Conservation (phyloP, 495 filamentous ascomycete genomes). For the Neurospora terricola region DNA sequence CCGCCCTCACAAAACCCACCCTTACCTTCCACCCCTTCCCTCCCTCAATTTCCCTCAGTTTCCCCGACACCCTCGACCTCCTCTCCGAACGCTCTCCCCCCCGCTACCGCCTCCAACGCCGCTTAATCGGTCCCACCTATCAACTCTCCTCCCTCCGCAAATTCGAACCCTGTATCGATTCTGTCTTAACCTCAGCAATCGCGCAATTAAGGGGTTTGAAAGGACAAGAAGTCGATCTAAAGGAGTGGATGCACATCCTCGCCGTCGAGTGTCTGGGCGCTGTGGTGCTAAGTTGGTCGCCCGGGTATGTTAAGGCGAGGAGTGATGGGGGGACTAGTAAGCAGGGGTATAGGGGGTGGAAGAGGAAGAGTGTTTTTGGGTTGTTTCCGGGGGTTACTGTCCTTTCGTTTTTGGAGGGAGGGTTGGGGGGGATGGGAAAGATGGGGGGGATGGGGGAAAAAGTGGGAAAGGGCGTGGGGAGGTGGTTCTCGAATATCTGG, state of each 20-base stretch:
- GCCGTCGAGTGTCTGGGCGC: slow-evolving; percentile 32
- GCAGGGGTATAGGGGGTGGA: slow-evolving; percentile 28
- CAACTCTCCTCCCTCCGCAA: slow-evolving; percentile 23
- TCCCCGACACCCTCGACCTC: slow-evolving; percentile 25
- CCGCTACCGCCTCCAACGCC: slow-evolving; percentile 31
- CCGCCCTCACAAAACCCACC: slow-evolving; percentile 14
- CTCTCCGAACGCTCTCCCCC: slow-evolving; percentile 26
- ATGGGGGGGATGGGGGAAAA: no score
- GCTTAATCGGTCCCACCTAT: slow-evolving; percentile 30
- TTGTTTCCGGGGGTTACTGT: slow-evolving; percentile 19
- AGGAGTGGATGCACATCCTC: slow-evolving; percentile 34
- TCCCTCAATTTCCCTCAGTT: slow-evolving; percentile 6
- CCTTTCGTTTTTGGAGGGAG: slow-evolving; percentile 5
- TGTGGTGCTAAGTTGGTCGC: slow-evolving; percentile 30
- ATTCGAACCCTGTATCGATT: slow-evolving; percentile 25
- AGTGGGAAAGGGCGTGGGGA: neutral
- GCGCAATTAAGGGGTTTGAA: slow-evolving; percentile 19
- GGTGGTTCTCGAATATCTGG: slow-evolving; percentile 18
- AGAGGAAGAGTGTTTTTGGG: slow-evolving; percentile 27
- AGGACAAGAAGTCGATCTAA: slow-evolving; percentile 25
- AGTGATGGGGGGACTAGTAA: slow-evolving; percentile 22
- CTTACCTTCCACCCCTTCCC: slow-evolving; percentile 6
- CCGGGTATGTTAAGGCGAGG: slow-evolving; percentile 17
- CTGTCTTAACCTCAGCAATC: slow-evolving; percentile 18
- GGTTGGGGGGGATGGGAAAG: no score